Evolutionary conservation across 2,329 filamentous ascomycete species (phyloP).

Genomic region (Arachnomyces sp.): DNA sequence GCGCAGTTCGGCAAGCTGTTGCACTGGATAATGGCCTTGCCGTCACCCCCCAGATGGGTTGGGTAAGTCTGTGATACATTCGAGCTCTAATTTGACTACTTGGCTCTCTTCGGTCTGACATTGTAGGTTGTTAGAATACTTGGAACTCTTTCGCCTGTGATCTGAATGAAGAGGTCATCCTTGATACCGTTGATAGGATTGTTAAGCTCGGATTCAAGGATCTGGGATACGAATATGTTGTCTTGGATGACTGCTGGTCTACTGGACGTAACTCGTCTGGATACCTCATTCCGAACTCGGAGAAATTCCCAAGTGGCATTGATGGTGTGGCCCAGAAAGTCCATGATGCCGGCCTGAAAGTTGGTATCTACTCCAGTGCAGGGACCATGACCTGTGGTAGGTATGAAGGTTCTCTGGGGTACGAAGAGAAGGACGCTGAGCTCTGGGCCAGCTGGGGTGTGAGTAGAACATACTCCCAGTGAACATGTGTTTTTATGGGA

Average conservation of each 20-base stretch:
- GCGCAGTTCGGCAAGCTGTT: no score
- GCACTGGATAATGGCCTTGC: slow-evolving; percentile 7
- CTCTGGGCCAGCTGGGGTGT: slow-evolving; percentile 49
- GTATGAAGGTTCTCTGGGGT: slow-evolving; percentile 46
- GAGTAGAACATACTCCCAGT: slow-evolving; percentile 22
- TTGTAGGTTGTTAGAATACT: slow-evolving; percentile 1
- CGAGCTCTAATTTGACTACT: neutral
- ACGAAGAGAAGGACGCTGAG: slow-evolving; percentile 48
- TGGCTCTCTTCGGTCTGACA: neutral
- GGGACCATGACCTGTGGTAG: slow-evolving; percentile 28
- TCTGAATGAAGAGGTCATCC: slow-evolving; percentile 3
- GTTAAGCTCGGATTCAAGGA: slow-evolving; percentile 21
- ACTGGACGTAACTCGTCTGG: slow-evolving; percentile 16
- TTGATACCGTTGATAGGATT: slow-evolving; percentile 6
- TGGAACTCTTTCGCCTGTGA: slow-evolving; percentile 8
- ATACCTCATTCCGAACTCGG: slow-evolving; percentile 31
- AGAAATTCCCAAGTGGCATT: slow-evolving; percentile 51
- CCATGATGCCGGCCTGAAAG: slow-evolving; percentile 48
- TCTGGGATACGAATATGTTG: slow-evolving; percentile 23
- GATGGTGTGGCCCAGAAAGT: slow-evolving; percentile 43
- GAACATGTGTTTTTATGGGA: no score
- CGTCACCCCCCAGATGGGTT: slow-evolving; percentile 9
- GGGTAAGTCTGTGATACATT: slow-evolving; percentile 2
- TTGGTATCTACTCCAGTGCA: slow-evolving; percentile 50
- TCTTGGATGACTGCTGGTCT: slow-evolving; percentile 33